Evolutionary conservation across 2,329 filamentous ascomycete genomes (phyloP).

Genomic region (Penicillium hordei): DNA sequence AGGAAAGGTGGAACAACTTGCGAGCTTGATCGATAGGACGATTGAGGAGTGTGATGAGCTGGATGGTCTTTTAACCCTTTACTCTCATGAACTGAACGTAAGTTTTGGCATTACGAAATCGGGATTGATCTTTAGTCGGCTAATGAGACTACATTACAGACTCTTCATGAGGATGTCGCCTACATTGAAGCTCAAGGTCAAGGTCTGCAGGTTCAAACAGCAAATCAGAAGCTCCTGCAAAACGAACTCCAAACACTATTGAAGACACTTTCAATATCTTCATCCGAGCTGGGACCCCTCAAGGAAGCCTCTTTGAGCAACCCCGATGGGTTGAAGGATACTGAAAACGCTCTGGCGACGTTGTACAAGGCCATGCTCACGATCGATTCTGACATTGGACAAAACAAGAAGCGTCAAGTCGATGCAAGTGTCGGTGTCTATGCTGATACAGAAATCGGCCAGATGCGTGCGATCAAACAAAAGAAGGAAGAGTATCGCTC

Average conservation of each 20-base stretch:
- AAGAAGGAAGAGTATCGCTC: constrained; percentile 86
- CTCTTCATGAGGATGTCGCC: constrained; percentile 89
- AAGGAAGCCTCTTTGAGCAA: constrained; percentile 71
- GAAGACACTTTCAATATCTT: constrained; percentile 84
- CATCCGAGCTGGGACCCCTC: constrained; percentile 71
- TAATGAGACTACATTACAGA: constrained; percentile 53
- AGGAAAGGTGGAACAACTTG: constrained; percentile 82
- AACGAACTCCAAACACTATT: constrained; percentile 87
- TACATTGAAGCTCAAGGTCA: constrained; percentile 98
- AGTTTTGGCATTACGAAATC: constrained; percentile 35
- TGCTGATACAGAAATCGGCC: constrained; percentile 70
- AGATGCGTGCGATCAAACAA: constrained; percentile 91
- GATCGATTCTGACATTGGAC: constrained; percentile 78
- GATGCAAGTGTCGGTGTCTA: constrained; percentile 57
- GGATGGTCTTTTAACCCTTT: constrained; percentile 89
- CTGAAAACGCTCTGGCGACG: constrained; percentile 74
- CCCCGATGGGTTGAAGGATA: constrained; percentile 67
- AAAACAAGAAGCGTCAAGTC: constrained; percentile 51
- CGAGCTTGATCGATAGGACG: constrained; percentile 80
- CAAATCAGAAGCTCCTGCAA: constrained; percentile 92
- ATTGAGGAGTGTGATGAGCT: constrained; percentile 95
- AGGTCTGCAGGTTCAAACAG: constrained; percentile 92
- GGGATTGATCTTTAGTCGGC: constrained; percentile 12
- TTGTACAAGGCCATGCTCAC: constrained; percentile 92
- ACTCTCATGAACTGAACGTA: constrained; percentile 90